phyloP scores from a whole-genome alignment of 2,329 filamentous ascomycete genomes.

The Curvularia lunata region DNA sequence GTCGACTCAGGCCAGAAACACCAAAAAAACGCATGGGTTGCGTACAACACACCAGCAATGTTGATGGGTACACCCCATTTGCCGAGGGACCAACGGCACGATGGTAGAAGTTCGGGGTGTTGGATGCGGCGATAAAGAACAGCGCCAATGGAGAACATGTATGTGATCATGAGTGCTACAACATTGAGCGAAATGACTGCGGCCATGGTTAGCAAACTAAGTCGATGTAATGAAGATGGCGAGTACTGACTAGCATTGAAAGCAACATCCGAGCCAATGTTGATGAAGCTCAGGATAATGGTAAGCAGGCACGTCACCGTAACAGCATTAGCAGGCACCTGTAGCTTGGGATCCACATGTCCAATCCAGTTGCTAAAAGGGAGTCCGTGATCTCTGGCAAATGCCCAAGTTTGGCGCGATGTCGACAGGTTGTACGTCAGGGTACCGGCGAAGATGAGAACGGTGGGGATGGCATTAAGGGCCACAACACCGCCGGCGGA shows the following conservation, averaged over 20 bases:
- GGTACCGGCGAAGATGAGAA: slow-evolving; percentile 42
- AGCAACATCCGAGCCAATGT: slow-evolving; percentile 45
- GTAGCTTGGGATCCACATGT: slow-evolving; percentile 32
- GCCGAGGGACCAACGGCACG: slow-evolving; percentile 50
- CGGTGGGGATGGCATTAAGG: slow-evolving; percentile 39
- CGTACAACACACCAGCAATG: slow-evolving; percentile 45
- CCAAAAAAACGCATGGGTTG: slow-evolving; percentile 51
- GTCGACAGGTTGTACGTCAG: slow-evolving; percentile 42
- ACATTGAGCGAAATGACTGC: slow-evolving; percentile 50
- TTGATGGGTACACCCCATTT: slow-evolving; percentile 50
- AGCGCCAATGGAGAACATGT: slow-evolving; percentile 51
- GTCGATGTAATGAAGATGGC: neutral
- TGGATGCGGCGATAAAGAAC: slow-evolving; percentile 50
- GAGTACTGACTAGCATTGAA: slow-evolving; percentile 40
- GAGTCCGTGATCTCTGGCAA: slow-evolving; percentile 45
- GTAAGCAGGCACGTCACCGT: slow-evolving; percentile 39
- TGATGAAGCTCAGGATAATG: slow-evolving; percentile 41
- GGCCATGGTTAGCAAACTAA: neutral
- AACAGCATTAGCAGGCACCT: slow-evolving; percentile 44
- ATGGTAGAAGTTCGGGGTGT: slow-evolving; percentile 47
- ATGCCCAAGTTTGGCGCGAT: slow-evolving; percentile 46
- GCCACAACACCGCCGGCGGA: slow-evolving; percentile 35
- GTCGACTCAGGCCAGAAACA: slow-evolving; percentile 49
- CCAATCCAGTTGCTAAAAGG: slow-evolving; percentile 42
- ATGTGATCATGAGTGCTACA: slow-evolving; percentile 50